Evolutionary conservation across 331 rosid species (phyloP).

Genomic region (Rhamnella rubrinervis): DNA sequence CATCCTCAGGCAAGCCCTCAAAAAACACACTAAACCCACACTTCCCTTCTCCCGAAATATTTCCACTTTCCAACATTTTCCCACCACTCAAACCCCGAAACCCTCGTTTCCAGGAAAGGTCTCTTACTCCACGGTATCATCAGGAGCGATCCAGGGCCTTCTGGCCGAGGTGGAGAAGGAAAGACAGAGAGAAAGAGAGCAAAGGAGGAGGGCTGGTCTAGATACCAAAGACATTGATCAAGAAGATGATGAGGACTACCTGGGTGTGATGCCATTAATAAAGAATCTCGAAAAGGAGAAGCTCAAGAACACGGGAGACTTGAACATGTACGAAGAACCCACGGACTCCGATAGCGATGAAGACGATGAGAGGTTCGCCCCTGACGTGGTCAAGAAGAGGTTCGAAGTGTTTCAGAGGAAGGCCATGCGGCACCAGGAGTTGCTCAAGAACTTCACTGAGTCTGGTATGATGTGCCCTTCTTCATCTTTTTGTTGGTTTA

Average conservation of each 20-base stretch:
- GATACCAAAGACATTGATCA: conserved; percentile 81
- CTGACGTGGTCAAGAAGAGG: conserved; percentile 43
- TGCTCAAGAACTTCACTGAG: conserved; percentile 48
- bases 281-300: conserved; percentile 59
- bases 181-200: conserved; percentile 62
- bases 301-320: conserved; percentile 32
- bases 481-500: neutral
- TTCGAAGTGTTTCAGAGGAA: conserved; percentile 56
- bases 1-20: conserved; percentile 36
- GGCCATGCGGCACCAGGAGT: conserved; percentile 57
- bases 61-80: conserved; percentile 19
- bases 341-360: conserved; percentile 81
- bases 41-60: conserved; percentile 16
- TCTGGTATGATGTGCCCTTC: conserved; percentile 36
- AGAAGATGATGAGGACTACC: conserved; percentile 57
- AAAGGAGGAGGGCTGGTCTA: conserved; percentile 61
- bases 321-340: conserved; percentile 55
- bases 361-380: conserved; percentile 53
- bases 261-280: conserved; percentile 61
- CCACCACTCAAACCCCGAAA: conserved; percentile 14
- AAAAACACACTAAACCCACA: conserved; percentile 26
- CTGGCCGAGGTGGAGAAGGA: conserved; percentile 62
- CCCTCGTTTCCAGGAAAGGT: conserved; percentile 17
- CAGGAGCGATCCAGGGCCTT: conserved; percentile 45
- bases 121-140: conserved; percentile 39